These are phyloP conservation scores for Annona cherimola DNA, from an alignment of 164 flowering plant genomes.

Conservation along the genomic window DNA sequence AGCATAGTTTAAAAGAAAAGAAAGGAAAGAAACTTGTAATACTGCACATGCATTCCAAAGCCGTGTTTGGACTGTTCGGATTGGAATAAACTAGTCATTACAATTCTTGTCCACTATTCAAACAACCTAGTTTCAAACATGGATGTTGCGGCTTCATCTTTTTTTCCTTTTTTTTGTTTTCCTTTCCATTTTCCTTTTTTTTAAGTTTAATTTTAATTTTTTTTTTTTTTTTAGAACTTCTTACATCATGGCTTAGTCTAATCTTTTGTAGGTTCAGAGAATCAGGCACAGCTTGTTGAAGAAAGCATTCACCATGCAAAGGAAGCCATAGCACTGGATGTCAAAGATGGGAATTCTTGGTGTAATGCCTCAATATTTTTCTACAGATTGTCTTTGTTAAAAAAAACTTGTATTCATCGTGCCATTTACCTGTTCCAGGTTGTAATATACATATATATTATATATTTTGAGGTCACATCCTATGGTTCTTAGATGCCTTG, in stretches of 20 bases:
- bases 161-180: not conserved
- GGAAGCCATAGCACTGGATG: constrained; percentile 82
- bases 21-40: no score
- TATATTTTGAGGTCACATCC: not conserved
- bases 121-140: not conserved
- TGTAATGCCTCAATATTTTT: constrained; percentile 41
- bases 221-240: not conserved
- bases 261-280: constrained; percentile 49
- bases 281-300: constrained; percentile 56
- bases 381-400: not conserved
- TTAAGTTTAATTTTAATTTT: not conserved
- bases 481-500: not conserved
- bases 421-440: not conserved
- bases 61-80: no score
- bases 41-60: no score
- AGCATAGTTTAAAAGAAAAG: no score
- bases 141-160: not conserved
- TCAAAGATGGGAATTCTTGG: constrained; percentile 92
- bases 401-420: not conserved
- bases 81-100: no score
- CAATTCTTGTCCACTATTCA: no score
- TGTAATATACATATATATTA: no score
- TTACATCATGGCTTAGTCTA: constrained; percentile 5
- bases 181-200: not conserved
- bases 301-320: constrained; percentile 87